Evolutionary conservation across 2,329 filamentous ascomycete genomes (phyloP).

Genomic region (Aureobasidium sp.): DNA sequence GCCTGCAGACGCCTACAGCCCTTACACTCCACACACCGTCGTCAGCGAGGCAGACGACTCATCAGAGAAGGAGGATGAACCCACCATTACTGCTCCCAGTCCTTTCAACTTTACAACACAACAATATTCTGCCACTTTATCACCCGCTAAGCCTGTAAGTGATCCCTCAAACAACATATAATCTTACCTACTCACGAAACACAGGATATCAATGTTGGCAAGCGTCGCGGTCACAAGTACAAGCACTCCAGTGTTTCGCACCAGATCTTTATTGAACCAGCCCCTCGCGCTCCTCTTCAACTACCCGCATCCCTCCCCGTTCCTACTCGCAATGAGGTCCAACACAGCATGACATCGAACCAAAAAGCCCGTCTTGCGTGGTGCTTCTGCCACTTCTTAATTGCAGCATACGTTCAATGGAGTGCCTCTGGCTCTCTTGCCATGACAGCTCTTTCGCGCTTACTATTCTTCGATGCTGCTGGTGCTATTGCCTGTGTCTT

Average conservation of each 20-base stretch:
- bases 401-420: conserved; percentile 81
- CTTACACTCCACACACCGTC: conserved; percentile 28
- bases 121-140: conserved; percentile 32
- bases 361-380: conserved; percentile 78
- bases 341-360: conserved; percentile 80
- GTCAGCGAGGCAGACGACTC: conserved; percentile 23
- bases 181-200: conserved; percentile 15
- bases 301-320: conserved; percentile 88
- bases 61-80: conserved; percentile 23
- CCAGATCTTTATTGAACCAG: conserved; percentile 92
- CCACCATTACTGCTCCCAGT: conserved; percentile 34
- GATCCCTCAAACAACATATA: not conserved
- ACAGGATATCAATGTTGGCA: conserved; percentile 65
- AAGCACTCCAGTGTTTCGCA: conserved; percentile 95
- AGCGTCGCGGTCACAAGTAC: conserved; percentile 92
- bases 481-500: conserved; percentile 85
- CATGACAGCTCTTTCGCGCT: conserved; percentile 83
- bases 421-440: conserved; percentile 78
- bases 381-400: conserved; percentile 79
- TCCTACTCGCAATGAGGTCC: conserved; percentile 80
- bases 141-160: conserved; percentile 57
- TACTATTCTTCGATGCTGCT: conserved; percentile 92
- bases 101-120: conserved; percentile 92
- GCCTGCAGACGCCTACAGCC: conserved; percentile 23
- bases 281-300: conserved; percentile 74